Base-by-base conservation (phyloP, 441 rosid genomes). In the Brassica hybrid region DNA sequence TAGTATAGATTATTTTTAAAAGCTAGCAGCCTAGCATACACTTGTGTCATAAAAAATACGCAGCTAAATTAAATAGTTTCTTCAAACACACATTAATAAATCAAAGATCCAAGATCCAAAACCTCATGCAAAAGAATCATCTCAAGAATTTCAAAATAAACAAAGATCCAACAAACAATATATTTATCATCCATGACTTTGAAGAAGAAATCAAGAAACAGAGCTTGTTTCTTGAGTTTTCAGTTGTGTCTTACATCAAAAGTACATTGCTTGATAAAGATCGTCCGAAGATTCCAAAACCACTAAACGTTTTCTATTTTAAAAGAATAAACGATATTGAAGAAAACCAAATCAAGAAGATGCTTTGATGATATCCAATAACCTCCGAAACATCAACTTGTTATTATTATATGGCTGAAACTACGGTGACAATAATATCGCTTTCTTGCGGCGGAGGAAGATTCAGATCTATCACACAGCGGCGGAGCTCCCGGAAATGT, bases 381-480 rank as follows among this genome's bases (percentile, higher is more conserved):
- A 62, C n/a, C 75, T 43, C 78, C 18, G 21, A 21, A 34, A 23
- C 65, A 75, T 83, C 1, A 84, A 87, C 2, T 84, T 87, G 19
- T 21, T 21, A 21, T 66, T 86, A 6, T 74, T 75, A 74, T 41
- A 79, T 65, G 14, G 82, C 94, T n/a, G 91, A 88, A 2, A 94
- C 89, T 16, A 83, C 95, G 62, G 94, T 87, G 50, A 72, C 82
- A 56, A 76, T 77, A 56, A 76, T 77, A 3, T 88, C 94, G 38
- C 77, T 79, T 5, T 90, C 94, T 74, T 76, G 72, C 5, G 88
- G 87, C 36, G 91, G 92, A n/a, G 94, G 94, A 79, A 88, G 82
- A 80, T 90, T 90, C 84, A 90, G 92, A 87, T 90, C 94, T 86
- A 90, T 85, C 79, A 86, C 41, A 65, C 66, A 82, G 72, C 69